Conservation (phyloP, 768 basidiomycete species). For the Mycena kentingensis region DNA sequence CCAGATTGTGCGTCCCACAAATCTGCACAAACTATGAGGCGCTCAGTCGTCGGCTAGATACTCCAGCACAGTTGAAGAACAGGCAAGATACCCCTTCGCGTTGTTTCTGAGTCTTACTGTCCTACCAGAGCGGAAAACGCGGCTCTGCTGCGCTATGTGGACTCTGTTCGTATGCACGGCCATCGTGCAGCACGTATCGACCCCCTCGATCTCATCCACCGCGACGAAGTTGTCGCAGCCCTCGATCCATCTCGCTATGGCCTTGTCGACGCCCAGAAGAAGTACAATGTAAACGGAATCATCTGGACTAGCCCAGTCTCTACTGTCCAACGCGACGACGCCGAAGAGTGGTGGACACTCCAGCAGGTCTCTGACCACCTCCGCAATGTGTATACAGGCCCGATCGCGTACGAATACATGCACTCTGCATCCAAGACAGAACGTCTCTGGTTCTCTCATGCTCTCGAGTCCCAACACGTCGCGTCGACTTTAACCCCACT, state of each 20-base stretch:
- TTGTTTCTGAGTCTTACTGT: not conserved
- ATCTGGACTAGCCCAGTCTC: constrained; percentile 66
- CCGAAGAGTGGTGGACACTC: constrained; percentile 62
- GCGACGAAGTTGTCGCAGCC: constrained; percentile 75
- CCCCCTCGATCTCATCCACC: constrained; percentile 83
- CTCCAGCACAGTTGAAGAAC: constrained; percentile 19
- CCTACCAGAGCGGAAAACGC: constrained; percentile 67
- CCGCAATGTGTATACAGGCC: constrained; percentile 74
- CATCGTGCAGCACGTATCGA: constrained; percentile 87
- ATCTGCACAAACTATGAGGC: not conserved
- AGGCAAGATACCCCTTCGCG: not conserved
- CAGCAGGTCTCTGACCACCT: constrained; percentile 71
- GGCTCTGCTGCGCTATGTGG: constrained; percentile 82
- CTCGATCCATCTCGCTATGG: constrained; percentile 80
- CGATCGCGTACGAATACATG: constrained; percentile 92
- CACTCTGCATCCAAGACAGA: constrained; percentile 86
- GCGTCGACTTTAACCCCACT: constrained; percentile 38
- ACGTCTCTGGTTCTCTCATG: constrained; percentile 85
- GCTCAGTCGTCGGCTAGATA: constrained; percentile 5
- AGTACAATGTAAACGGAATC: constrained; percentile 79
- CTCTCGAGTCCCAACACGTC: constrained; percentile 66
- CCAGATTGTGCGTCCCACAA: constrained; percentile 64
- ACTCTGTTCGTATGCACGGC: constrained; percentile 82
- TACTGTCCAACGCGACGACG: constrained; percentile 22
- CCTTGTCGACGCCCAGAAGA: constrained; percentile 50